Conservation (phyloP, 768 basidiomycete genomes). For the Lactarius quietus region DNA sequence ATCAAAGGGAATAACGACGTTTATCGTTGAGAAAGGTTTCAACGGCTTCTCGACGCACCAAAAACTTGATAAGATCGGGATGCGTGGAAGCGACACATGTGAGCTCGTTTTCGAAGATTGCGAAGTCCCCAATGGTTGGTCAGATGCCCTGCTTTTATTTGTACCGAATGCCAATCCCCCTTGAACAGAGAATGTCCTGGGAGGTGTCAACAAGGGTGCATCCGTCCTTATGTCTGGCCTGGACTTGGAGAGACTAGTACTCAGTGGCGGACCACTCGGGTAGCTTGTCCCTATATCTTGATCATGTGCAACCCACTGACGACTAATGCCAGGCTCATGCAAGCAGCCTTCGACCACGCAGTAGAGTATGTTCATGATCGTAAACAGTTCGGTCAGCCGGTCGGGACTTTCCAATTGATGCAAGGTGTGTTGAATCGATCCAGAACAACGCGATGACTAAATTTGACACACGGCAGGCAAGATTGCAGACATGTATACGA, state of each 20-base stretch:
- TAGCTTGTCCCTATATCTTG: constrained; percentile 32
- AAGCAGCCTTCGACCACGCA: constrained; percentile 86
- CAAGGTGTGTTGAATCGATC: constrained; percentile 57
- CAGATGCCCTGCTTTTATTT: constrained; percentile 21
- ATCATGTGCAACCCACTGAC: neutral
- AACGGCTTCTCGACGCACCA: constrained; percentile 85
- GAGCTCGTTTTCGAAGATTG: constrained; percentile 92
- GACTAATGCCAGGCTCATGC: constrained; percentile 65
- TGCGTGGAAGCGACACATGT: constrained; percentile 94
- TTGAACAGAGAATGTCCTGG: constrained; percentile 74
- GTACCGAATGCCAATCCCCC: constrained; percentile 2
- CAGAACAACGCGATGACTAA: constrained; percentile 20
- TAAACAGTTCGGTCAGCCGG: constrained; percentile 82
- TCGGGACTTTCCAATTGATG: constrained; percentile 94
- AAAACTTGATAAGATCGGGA: constrained; percentile 93
- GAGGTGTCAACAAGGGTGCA: constrained; percentile 73
- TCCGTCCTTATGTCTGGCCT: constrained; percentile 92
- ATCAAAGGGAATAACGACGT: constrained; percentile 89
- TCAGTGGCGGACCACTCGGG: constrained; percentile 92
- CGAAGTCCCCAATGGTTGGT: constrained; percentile 77
- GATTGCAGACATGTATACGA: constrained; percentile 94
- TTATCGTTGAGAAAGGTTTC: constrained; percentile 82
- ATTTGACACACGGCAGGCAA: constrained; percentile 46
- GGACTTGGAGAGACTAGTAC: constrained; percentile 86
- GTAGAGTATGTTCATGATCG: constrained; percentile 90